Base-by-base conservation (phyloP, 164 flowering plant species). In the Amborella trichopoda region DNA sequence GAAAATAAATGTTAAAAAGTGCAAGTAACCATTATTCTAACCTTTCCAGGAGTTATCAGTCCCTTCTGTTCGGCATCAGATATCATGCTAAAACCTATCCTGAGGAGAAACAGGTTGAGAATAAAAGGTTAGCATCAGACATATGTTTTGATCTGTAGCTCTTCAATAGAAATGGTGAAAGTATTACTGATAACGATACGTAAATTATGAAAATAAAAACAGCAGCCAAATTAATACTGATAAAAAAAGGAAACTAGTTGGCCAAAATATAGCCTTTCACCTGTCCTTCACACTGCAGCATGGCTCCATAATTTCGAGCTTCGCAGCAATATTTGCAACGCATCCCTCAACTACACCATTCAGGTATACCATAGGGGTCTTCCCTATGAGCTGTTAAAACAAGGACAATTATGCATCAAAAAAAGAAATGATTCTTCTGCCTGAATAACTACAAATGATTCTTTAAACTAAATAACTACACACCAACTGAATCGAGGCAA, bases 271-370 rank as follows among this genome's bases (percentile, higher is more conserved):
- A n/a, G n/a, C n/a, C n/a, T 47, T 58, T 55, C 48, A 83, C 97
- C 97, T 86, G 64, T 90, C 97, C 65, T 90, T 90, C 44, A 90
- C 97, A 69, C 97, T 89, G 61, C 88, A 71, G 54, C 97, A 89
- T 36, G 96, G 98, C 65, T 87, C 96, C 96, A 87, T 91, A 43
- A 76, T 82, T 73, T 91, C 99, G 53, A 91, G 93, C 76, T 91
- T 91, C 44, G 95, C 99, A 60, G 90, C 90, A 50, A 91, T 74
- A 46, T 69, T 80, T 44, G 99, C 99, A 59, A 70, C 77, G 44
- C 66, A 71, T 10, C 86, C 96, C 50, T 78, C 67, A 1, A 68
- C 85, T 22, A 87, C 69, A 28, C 61, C 75, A 43, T 91, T 91
- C 63, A 91, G 74, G 75, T 81, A 91, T 4, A 91, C 96, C 96